Evolutionary conservation across 2,329 filamentous ascomycete genomes (phyloP).

Genomic region (Bipolaris zeicola): DNA sequence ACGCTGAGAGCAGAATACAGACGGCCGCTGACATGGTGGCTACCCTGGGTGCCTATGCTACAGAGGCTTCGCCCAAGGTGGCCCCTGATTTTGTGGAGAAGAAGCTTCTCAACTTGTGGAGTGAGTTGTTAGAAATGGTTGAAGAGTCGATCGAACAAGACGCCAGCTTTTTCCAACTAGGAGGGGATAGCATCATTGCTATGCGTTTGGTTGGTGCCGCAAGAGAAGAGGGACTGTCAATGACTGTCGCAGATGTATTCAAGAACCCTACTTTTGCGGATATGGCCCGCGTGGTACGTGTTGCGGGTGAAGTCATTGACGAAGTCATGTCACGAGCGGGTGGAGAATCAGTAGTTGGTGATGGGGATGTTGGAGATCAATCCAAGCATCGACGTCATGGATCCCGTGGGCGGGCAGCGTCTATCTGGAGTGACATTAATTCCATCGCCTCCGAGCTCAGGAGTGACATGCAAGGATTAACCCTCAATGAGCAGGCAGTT

Average conservation of each 20-base stretch:
- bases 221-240: conserved; percentile 40
- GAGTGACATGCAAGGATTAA: conserved; percentile 16
- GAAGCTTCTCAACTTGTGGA: conserved; percentile 41
- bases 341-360: conserved; percentile 19
- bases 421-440: conserved; percentile 39
- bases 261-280: conserved; percentile 43
- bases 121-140: conserved; percentile 41
- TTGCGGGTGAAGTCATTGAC: conserved; percentile 43
- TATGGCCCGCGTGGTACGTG: conserved; percentile 42
- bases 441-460: conserved; percentile 39
- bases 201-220: conserved; percentile 44
- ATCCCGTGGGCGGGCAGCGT: conserved; percentile 24
- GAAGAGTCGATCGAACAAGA: conserved; percentile 42
- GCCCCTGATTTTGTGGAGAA: conserved; percentile 43
- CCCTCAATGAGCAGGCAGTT: conserved; percentile 11
- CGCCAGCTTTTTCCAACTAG: conserved; percentile 43
- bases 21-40: conserved; percentile 44
- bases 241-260: conserved; percentile 46
- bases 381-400: conserved; percentile 11
- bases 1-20: conserved; percentile 37
- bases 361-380: conserved; percentile 2
- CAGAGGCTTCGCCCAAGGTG: conserved; percentile 33
- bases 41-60: conserved; percentile 38
- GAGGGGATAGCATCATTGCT: conserved; percentile 43
- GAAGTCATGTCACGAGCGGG: conserved; percentile 43